phyloP scores from a whole-genome alignment of 2,329 filamentous ascomycete genomes.

The Orbilia oligospora region DNA sequence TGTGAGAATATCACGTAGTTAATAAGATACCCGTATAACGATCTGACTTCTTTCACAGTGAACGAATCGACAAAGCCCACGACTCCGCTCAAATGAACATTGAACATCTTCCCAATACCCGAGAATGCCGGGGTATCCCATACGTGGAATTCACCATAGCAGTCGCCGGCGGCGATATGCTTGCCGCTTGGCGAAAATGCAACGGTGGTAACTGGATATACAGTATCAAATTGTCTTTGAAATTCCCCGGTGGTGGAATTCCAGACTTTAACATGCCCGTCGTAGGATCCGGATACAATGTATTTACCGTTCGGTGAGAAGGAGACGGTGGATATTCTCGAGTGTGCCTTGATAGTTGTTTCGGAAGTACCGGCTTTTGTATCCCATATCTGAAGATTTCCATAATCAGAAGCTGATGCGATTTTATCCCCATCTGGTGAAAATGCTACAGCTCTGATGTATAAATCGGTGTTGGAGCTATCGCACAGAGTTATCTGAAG shows the following conservation, averaged over 20 bases:
- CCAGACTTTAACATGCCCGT: neutral
- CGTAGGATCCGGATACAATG: neutral
- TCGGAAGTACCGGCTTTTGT: neutral
- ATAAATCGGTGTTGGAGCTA: neutral
- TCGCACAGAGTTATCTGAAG: neutral
- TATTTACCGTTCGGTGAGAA: neutral
- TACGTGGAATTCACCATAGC: too few species aligned
- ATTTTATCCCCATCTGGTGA: conserved; percentile 3
- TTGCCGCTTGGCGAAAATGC: conserved; percentile 25
- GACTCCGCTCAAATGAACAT: neutral
- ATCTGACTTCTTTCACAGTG: neutral
- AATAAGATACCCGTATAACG: neutral
- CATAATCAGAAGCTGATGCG: neutral
- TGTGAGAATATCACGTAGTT: neutral
- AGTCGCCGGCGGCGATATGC: neutral
- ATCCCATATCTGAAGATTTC: neutral
- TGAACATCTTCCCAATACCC: neutral
- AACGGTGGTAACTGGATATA: neutral
- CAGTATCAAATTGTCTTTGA: neutral
- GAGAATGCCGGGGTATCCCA: too few species aligned
- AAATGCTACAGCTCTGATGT: neutral
- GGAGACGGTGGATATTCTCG: neutral
- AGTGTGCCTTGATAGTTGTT: neutral
- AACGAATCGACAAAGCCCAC: too few species aligned
- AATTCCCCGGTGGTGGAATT: neutral